A percentile compares a stretch with the other conserved stretches of the same genome.
Evolutionary conservation across 768 basidiomycete species (phyloP).

Genomic region (Amanita jacksonii): DNA sequence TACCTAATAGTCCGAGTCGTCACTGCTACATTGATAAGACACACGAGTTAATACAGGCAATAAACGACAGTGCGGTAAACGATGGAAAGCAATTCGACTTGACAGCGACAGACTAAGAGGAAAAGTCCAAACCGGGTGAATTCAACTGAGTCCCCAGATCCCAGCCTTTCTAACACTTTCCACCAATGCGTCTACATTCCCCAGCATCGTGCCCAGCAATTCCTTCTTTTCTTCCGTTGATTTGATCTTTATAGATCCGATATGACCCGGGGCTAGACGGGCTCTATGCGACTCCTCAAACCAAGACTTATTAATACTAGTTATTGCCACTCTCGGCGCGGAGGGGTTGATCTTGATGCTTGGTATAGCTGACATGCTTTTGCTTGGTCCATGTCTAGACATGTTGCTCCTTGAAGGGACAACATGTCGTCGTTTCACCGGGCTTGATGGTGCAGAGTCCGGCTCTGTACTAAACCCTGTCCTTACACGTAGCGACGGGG

Average conservation of each 20-base stretch:
- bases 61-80: conserved; percentile 1
- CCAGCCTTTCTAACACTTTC: conserved; percentile 82
- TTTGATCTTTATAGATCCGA: conserved; percentile 15
- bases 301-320: conserved; percentile 1
- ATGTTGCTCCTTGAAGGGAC: not conserved
- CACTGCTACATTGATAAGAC: conserved; percentile 6
- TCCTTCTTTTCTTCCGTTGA: conserved; percentile 82
- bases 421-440: conserved; percentile 16
- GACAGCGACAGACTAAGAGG: conserved; percentile 9
- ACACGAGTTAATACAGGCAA: conserved; percentile 2
- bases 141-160: conserved; percentile 65
- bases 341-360: conserved; percentile 2
- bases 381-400: conserved; percentile 4
- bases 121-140: not conserved
- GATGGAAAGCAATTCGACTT: conserved; percentile 8
- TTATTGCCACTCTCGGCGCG: not conserved
- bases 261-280: not conserved
- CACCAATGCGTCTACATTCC: conserved; percentile 86
- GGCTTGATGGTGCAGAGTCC: conserved; percentile 66
- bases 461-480: conserved; percentile 35
- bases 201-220: conserved; percentile 70
- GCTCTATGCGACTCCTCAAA: not conserved
- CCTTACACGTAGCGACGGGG: not conserved
- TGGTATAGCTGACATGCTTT: conserved; percentile 1
- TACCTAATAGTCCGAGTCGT: too few relatives aligned